Evolutionary conservation across 192 early-diverging fungal species (phyloP), one percentile per base, ranked within the genome.

Genomic region (Dimargaris xerosporica): DNA sequence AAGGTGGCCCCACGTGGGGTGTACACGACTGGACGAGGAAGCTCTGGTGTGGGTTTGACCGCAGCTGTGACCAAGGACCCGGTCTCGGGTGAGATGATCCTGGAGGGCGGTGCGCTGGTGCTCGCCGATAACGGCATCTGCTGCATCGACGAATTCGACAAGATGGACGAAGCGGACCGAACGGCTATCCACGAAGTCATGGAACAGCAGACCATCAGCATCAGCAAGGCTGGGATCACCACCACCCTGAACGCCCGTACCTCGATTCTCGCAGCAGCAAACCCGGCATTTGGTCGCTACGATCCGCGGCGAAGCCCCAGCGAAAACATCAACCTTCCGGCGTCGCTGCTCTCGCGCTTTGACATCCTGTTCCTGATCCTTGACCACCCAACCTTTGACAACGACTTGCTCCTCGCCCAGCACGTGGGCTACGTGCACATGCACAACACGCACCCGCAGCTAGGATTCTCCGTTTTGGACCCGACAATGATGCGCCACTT

Each of bases 61-160:
- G 94, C 94, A 16, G 86, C 87, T 41, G 91, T 99, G 26, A 89
- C 84, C 75, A 84, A 91, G 65, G 96, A 99, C 68, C 80, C 94
- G 0, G 83, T 87, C 42, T 93, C 91, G 11, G 90, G 90, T 62
- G 93, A 99, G 74, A 90, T 96, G 87, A 82, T 96, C 51, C 82
- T 99, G 59, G 95, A 98, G 75, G 93, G 93, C 63, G 96, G 96
- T 66, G 94, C 94, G 21, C 78, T 99, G 58, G 96, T 99, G 15
- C 76, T 99, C 65, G 93, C 93, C 41, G 96, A 99, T 77, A 92
- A 94, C 67, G 96, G 96, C 65, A 87, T 99, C 68, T 94, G 91
- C 69, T 95, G 93, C 69, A 99, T 99, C 70, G 96, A 99, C 75
- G 96, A 99, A 76, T 99, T 99, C 69, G 96, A 99, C 74, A 99